Evolutionary conservation across 768 basidiomycete genomes (phyloP), one percentile per base, ranked within the genome.

Genomic region (Boletus speciosus): DNA sequence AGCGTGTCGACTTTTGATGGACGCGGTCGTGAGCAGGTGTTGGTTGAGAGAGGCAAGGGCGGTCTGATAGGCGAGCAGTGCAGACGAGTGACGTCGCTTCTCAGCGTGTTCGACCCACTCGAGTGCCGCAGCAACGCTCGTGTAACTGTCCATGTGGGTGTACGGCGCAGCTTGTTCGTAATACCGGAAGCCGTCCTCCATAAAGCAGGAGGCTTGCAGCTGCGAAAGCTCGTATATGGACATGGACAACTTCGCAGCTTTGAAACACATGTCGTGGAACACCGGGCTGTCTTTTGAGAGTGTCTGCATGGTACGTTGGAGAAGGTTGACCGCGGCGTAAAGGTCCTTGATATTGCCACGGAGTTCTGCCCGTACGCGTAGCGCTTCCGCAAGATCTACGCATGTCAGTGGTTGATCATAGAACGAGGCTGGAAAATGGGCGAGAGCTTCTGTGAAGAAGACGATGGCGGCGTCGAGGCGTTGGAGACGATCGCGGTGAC

Each of bases 41-140:
- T 54, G 58, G 25, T 66, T 47, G 9, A 67, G 62, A 8, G 45
- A 54, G 11, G 6, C n/a, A 8, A 67, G 51, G 10, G 52, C 55
- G 2, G 55, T 54, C 50, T 54, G 55, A 42, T 69, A 68, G 12
- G 66, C 66, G 32, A 55, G 52, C 35, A 68, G 29, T 47, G 51
- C 56, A 1, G 68, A 67, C 1, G 53, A 25, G 48, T 68, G 65
- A 8, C 32, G 35, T 0, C 6, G 19, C 23, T 35, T 16, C 14
- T 61, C 49, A 1, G 68, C 68, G 1, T 1, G 0, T 6, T 25
- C 12, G 2, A 27, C 55, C 66, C 66, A 68, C 6, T 53, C 39
- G 21, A 69, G 38, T 5, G 57, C 59, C 9, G 11, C 27, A 3
- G 2, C 0, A 10, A 69, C 55, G 6, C 49, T 62, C 32, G n/a